Base-by-base conservation (phyloP, 768 basidiomycete genomes). In the Kwoniella botswanensis region DNA sequence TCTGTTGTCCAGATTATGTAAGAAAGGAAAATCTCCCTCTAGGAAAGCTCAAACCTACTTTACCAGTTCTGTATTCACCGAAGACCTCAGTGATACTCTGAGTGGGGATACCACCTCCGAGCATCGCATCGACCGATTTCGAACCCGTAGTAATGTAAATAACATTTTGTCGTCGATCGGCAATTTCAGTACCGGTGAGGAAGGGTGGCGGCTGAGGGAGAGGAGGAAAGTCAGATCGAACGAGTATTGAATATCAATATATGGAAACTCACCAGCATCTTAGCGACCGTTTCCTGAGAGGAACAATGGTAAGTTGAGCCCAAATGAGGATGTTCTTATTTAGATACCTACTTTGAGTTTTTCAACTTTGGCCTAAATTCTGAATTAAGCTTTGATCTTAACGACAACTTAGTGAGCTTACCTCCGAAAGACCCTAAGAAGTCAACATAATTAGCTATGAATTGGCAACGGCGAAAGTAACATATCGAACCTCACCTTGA, bases 51-150 rank as follows among this genome's bases (percentile, higher is more conserved):
- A n/a, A 1, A 67, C 81, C 68, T n/a, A 80, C 82, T 71, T 83
- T 83, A 9, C 95, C 95, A 0, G 96, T 98, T 42, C 95, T 88
- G 83, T 92, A 98, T 84, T 98, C 95, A 56, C 96, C 95, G 78
- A 94, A 98, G 2, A 98, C 94, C 88, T 98, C 95, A 3, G 93
- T 91, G 70, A 97, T 94, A 7, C 93, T 94, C 80, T 97, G 94
- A 7, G 95, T 95, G 86, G 91, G 89, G 66, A 97, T 85, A 0
- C 94, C 93, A 21, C 94, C 94, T 57, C 94, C 94, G 1, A 97
- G 87, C 67, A 96, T 93, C 87, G 72, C 71, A 79, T 98, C 95
- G 6, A 96, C 94, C 7, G 89, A 86, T 85, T 95, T 97, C 79
- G 93, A 94, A 15, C 95, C 95, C 0, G 95, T 98, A 76, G 93